These are phyloP conservation scores for Gossypium lobatum DNA, from an alignment of 441 rosid species.

Conservation along the genomic window DNA sequence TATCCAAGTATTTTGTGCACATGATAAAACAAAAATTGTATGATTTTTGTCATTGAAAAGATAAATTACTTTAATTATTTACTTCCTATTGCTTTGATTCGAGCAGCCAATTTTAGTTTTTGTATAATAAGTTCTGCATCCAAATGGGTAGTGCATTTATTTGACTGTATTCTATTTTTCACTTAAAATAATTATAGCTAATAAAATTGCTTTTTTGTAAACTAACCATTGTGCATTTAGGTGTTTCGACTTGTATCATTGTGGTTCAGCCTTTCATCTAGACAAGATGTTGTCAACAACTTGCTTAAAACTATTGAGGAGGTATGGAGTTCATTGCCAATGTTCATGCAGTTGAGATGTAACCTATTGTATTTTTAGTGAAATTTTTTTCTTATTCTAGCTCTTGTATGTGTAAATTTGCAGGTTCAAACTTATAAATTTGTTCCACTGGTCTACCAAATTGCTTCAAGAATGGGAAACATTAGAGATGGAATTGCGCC, in stretches of 20 bases:
- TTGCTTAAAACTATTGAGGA: slow-evolving; percentile 68
- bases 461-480: slow-evolving; percentile 97
- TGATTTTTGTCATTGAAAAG: not conserved
- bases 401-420: slow-evolving; percentile 6
- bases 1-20: slow-evolving; percentile 12
- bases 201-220: slow-evolving; percentile 10
- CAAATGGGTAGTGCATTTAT: not conserved
- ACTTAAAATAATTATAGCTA: not conserved
- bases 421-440: slow-evolving; percentile 96
- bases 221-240: slow-evolving; percentile 38
- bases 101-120: not conserved
- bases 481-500: slow-evolving; percentile 66
- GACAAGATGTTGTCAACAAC: slow-evolving; percentile 58
- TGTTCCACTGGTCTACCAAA: slow-evolving; percentile 89
- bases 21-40: not conserved
- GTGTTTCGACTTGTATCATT: slow-evolving; percentile 83
- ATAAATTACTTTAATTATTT: not conserved
- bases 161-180: not conserved
- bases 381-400: not conserved
- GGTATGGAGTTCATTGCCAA: slow-evolving; percentile 35
- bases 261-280: slow-evolving; percentile 85
- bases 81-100: not conserved
- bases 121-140: not conserved
- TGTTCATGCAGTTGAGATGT: slow-evolving; percentile 6
- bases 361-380: slow-evolving; percentile 1